Evolutionary conservation across 768 basidiomycete genomes (phyloP).

Genomic region (Cyclocybe cylindracea): DNA sequence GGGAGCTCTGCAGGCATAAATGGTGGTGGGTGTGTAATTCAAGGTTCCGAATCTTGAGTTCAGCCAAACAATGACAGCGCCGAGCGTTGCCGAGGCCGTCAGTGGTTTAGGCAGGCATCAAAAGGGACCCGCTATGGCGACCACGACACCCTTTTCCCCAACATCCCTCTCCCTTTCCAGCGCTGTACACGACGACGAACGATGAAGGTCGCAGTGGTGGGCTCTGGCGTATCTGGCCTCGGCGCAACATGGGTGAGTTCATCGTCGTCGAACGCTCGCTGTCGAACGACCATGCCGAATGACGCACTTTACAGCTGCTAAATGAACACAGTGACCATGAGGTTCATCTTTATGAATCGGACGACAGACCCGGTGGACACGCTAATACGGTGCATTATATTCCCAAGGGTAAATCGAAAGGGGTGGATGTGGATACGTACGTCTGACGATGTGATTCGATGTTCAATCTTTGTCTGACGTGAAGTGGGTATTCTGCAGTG

Average conservation of each 20-base stretch:
- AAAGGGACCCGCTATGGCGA: slow-evolving; percentile 2
- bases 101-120: neutral
- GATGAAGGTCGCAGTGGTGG: slow-evolving; percentile 73
- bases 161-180: neutral
- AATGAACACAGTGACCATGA: slow-evolving; percentile 76
- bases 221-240: slow-evolving; percentile 79
- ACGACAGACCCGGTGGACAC: slow-evolving; percentile 69
- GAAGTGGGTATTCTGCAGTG: slow-evolving; percentile 30
- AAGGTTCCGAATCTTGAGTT: too few relatives aligned
- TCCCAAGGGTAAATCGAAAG: slow-evolving; percentile 34
- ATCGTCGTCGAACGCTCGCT: neutral
- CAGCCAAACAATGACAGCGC: too few relatives aligned
- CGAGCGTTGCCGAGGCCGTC: neutral
- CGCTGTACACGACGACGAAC: slow-evolving; percentile 1
- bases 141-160: slow-evolving; percentile 8
- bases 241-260: slow-evolving; percentile 68
- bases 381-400: slow-evolving; percentile 69
- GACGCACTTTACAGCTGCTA: slow-evolving; percentile 45
- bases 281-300: neutral
- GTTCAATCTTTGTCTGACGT: too few relatives aligned
- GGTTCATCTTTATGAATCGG: slow-evolving; percentile 75
- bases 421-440: slow-evolving; percentile 70
- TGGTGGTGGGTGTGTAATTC: neutral
- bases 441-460: slow-evolving; percentile 21
- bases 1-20: slow-evolving; percentile 52